Conservation (phyloP, 2,329 filamentous ascomycete species). For the Neonectria ditissima region DNA sequence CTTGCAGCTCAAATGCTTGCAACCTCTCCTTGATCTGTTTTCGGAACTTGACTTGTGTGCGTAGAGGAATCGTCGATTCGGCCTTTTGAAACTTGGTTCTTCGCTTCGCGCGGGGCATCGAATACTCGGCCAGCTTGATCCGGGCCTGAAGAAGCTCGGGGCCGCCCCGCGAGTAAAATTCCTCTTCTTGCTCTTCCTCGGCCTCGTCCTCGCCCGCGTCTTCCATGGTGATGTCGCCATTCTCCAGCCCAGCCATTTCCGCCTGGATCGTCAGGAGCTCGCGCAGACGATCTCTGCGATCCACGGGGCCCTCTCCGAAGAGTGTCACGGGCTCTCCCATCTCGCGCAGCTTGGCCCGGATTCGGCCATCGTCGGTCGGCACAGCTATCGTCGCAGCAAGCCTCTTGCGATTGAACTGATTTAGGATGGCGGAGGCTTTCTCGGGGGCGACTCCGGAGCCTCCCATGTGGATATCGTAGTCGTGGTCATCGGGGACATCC, state of each 20-base stretch:
- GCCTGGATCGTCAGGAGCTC: conserved; percentile 81
- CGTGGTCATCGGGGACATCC: conserved; percentile 74
- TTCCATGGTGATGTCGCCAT: conserved; percentile 71
- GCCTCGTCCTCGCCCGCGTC: conserved; percentile 71
- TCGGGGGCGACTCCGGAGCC: conserved; percentile 77
- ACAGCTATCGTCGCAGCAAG: conserved; percentile 90
- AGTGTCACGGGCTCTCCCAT: conserved; percentile 94
- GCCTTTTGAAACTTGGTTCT: conserved; percentile 81
- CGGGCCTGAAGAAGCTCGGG: conserved; percentile 80
- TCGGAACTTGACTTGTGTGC: conserved; percentile 92
- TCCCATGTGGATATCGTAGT: conserved; percentile 82
- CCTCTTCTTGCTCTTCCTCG: conserved; percentile 83
- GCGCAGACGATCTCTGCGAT: conserved; percentile 87
- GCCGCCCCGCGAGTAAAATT: conserved; percentile 92
- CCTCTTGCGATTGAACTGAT: conserved; percentile 91
- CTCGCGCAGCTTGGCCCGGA: conserved; percentile 83
- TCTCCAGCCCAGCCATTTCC: conserved; percentile 68
- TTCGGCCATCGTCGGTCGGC: conserved; percentile 90
- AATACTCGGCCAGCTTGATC: conserved; percentile 83
- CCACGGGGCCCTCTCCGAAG: conserved; percentile 89
- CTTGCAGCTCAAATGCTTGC: conserved; percentile 88
- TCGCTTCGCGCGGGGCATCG: conserved; percentile 82
- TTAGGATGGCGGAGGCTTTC: conserved; percentile 85
- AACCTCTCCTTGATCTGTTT: conserved; percentile 89
- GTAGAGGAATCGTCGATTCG: conserved; percentile 85